Conservation (phyloP, 352 stramenopile species). For the Hyaloperonospora brassicae region DNA sequence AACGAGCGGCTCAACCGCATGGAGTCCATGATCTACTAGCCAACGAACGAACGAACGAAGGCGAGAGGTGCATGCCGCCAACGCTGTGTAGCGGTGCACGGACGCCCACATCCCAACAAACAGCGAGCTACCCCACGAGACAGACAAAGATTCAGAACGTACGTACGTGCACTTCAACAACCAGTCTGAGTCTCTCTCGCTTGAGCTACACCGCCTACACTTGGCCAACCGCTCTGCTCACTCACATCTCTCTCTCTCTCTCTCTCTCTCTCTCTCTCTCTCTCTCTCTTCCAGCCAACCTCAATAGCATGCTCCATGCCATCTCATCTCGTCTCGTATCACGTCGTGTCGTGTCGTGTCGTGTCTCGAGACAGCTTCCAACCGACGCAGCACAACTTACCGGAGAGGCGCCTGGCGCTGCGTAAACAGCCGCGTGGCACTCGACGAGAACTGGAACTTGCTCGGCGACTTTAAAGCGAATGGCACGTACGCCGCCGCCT, state of each 20-base stretch:
- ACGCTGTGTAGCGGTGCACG: background rate
- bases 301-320: slow-evolving; percentile 8
- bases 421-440: slow-evolving; percentile 33
- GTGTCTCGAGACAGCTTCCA: slow-evolving; percentile 1
- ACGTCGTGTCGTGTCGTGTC: background rate
- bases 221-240: background rate
- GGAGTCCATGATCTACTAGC: slow-evolving; percentile 84
- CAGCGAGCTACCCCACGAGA: no score
- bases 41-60: background rate
- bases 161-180: slow-evolving; percentile 9
- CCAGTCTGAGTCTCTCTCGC: background rate
- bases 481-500: slow-evolving; percentile 2
- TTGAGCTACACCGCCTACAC: slow-evolving; percentile 23
- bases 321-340: slow-evolving; percentile 9
- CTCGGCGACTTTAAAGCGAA: slow-evolving; percentile 28
- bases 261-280: no score
- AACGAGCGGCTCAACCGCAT: slow-evolving; percentile 83
- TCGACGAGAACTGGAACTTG: slow-evolving; percentile 43
- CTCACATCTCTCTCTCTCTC: no score
- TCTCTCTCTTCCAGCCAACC: slow-evolving; percentile 18
- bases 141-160: slow-evolving; percentile 5
- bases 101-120: background rate
- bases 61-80: background rate
- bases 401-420: slow-evolving; percentile 37
- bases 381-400: slow-evolving; percentile 17